Base-by-base conservation (phyloP, 2,329 filamentous ascomycete species). In the Thielaviopsis ethacetica region DNA sequence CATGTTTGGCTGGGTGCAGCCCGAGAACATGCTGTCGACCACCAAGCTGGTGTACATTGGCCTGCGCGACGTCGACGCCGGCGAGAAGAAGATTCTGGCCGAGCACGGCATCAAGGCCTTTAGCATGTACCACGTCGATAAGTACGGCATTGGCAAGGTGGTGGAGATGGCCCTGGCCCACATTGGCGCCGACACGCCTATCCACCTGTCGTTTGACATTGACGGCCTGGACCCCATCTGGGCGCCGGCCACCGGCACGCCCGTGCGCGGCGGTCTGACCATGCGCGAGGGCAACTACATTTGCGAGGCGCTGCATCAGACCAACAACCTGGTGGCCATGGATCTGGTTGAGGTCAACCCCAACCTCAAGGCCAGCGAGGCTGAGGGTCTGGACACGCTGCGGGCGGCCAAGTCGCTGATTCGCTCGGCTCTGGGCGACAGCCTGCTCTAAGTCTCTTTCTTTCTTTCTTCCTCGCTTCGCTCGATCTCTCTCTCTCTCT, bases 81-180 rank as follows among this genome's bases (percentile, higher is more conserved):
- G 83, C 50, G 93, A 98, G 83, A 97, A 96, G 84, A 81, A 83
- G 74, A 88, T 96, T 62, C 75, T 98, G 63, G 80, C 85, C 60
- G 88, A 97, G 64, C 77, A 97, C 67, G 85, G 86, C 50, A 93
- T 98, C 76, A 91, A 88, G 76, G 91, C 91, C 3, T 98, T 97
- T 68, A 91, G 86, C 74, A 98, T 98, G 93, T 93, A 95, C 69
- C 93, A 98, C 69, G 86, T 98, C 71, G 93, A 98, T 72, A 80
- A 82, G 86, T 79, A 97, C 68, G 93, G 93, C 53, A 98, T 98
- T 67, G 93, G 93, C 59, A 86, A 85, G 64, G 89, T 98, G 63
- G 90, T 98, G 75, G 93, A 97, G 68, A 95, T 96, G 91, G 91
- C 91, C n/a, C 79, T 98, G 57, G 91, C 85, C 34, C 91, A 96